Conservation (phyloP, 2,329 filamentous ascomycete genomes). For the Aspergillus sp. region DNA sequence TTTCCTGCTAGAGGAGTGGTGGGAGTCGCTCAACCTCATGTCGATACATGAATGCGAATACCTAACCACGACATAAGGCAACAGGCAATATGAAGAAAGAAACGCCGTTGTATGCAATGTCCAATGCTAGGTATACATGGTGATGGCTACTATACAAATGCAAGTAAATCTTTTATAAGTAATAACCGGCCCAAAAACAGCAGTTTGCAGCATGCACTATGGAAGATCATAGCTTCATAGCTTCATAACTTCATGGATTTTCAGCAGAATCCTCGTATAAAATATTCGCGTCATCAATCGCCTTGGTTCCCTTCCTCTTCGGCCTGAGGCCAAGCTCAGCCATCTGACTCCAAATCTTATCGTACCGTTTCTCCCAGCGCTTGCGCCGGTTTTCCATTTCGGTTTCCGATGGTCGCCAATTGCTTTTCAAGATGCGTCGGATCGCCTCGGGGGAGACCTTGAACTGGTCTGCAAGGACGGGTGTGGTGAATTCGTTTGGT, state of each 20-base stretch:
- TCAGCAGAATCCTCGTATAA: conserved; percentile 16
- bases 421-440: conserved; percentile 66
- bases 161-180: background rate
- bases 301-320: conserved; percentile 37
- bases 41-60: too few species aligned
- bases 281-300: conserved; percentile 17
- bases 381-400: conserved; percentile 33
- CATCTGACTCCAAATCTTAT: conserved; percentile 40
- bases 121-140: too few species aligned
- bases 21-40: too few species aligned
- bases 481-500: conserved; percentile 67
- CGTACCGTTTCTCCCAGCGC: conserved; percentile 39
- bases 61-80: background rate
- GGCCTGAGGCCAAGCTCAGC: conserved; percentile 48
- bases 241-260: background rate
- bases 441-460: conserved; percentile 81
- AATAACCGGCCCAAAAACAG: background rate
- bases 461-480: conserved; percentile 67
- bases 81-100: background rate
- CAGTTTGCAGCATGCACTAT: background rate
- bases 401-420: conserved; percentile 36
- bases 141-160: background rate
- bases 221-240: background rate
- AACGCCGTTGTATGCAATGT: background rate
- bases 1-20: too few species aligned